Percentiles rank a stretch among this genome's conserved stretches.
phyloP scores from a whole-genome alignment of 768 basidiomycete genomes.

The Pisolithus tinctorius region DNA sequence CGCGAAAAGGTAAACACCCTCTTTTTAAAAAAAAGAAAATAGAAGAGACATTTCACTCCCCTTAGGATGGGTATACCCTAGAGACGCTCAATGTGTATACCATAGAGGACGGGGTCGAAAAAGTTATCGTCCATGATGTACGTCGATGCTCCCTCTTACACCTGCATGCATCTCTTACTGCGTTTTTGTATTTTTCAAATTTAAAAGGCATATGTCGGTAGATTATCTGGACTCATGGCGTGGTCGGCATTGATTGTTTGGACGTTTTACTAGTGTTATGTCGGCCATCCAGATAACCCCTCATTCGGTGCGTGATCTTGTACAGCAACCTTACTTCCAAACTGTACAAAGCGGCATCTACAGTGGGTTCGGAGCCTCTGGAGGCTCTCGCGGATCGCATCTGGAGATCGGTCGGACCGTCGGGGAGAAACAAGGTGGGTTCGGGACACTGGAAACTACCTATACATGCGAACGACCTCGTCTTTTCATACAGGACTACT shows the following conservation, averaged over 20 bases:
- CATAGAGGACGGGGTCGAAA: constrained; percentile 42
- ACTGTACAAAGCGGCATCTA: background rate
- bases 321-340: no score
- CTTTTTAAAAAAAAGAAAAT: background rate
- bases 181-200: constrained; percentile 13
- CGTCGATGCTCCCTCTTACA: constrained; percentile 9
- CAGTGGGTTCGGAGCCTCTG: constrained; percentile 83
- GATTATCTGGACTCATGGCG: no score
- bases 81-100: constrained; percentile 72
- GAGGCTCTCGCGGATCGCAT: constrained; percentile 62
- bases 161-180: background rate
- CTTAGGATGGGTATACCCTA: constrained; percentile 57
- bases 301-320: constrained; percentile 61
- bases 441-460: no score
- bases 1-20: constrained; percentile 63
- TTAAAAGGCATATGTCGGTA: constrained; percentile 47
- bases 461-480: background rate
- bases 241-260: no score
- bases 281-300: constrained; percentile 80
- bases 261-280: constrained; percentile 56
- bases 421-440: constrained; percentile 79
- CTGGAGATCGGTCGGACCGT: constrained; percentile 73
- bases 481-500: constrained; percentile 59
- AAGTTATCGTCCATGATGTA: constrained; percentile 51
- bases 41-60: no score